Evolutionary conservation across 2,329 filamentous ascomycete genomes (phyloP).

Genomic region (Chrysosphaeria jannelii): DNA sequence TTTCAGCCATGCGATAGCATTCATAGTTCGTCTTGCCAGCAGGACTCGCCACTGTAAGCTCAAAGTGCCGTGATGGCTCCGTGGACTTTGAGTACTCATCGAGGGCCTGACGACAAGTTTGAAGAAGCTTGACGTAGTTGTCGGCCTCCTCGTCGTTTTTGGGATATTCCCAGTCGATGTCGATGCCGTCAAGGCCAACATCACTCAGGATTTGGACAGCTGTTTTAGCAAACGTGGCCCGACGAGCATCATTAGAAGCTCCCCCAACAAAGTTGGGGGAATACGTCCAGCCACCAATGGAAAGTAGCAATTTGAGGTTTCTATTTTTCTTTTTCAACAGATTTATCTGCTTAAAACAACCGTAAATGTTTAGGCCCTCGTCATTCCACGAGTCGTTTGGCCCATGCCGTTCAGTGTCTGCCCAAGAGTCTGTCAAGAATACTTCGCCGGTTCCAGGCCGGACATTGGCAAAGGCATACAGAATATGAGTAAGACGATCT

Average conservation of each 20-base stretch:
- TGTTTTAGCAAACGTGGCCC: slow-evolving; percentile 39
- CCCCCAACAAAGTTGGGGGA: slow-evolving; percentile 54
- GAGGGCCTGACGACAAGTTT: slow-evolving; percentile 22
- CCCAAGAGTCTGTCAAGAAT: slow-evolving; percentile 28
- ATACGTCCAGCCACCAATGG: slow-evolving; percentile 84
- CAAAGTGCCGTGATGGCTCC: slow-evolving; percentile 19
- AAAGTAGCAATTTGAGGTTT: slow-evolving; percentile 59
- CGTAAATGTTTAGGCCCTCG: slow-evolving; percentile 52
- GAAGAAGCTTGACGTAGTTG: slow-evolving; percentile 27
- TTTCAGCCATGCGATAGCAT: slow-evolving; percentile 27
- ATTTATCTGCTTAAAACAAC: slow-evolving; percentile 67
- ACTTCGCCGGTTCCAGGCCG: slow-evolving; percentile 54
- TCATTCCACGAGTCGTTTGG: slow-evolving; percentile 42
- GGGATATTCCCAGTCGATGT: slow-evolving; percentile 34
- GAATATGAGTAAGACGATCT: slow-evolving; percentile 58
- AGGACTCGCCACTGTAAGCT: slow-evolving; percentile 32
- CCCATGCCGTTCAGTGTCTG: slow-evolving; percentile 44
- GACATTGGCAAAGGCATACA: slow-evolving; percentile 80
- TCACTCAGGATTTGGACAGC: slow-evolving; percentile 52
- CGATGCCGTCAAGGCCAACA: slow-evolving; percentile 38
- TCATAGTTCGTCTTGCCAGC: slow-evolving; percentile 30
- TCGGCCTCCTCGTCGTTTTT: slow-evolving; percentile 21
- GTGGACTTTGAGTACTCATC: slow-evolving; percentile 22
- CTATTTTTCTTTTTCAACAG: slow-evolving; percentile 56
- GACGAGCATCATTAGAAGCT: slow-evolving; percentile 37